Conservation (phyloP, 768 basidiomycete genomes). For the Hypholoma fasciculare region DNA sequence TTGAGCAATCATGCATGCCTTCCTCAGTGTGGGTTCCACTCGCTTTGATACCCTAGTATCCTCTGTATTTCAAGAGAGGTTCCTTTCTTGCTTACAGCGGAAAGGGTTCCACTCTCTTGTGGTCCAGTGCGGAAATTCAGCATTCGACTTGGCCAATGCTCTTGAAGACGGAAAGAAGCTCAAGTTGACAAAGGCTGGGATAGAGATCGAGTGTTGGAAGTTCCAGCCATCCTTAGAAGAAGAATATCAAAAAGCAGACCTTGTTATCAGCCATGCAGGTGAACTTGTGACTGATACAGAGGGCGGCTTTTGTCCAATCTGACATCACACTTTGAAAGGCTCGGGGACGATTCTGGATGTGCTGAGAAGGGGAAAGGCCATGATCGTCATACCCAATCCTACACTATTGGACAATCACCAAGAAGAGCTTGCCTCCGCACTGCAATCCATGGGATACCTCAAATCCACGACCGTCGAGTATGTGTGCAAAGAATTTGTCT, state of each 20-base stretch:
- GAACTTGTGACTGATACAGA: slow-evolving; percentile 19
- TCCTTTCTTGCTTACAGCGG: slow-evolving; percentile 51
- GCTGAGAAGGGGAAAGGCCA: slow-evolving; percentile 66
- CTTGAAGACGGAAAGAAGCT: slow-evolving; percentile 29
- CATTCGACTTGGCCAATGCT: slow-evolving; percentile 36
- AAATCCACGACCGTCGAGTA: slow-evolving; percentile 58
- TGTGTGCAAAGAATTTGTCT: slow-evolving; percentile 25
- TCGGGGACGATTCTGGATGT: slow-evolving; percentile 94
- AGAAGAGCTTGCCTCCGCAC: slow-evolving; percentile 75
- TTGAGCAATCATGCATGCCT: slow-evolving; percentile 41
- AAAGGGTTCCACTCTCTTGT: slow-evolving; percentile 62
- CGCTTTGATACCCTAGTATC: slow-evolving; percentile 77
- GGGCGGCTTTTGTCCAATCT: neutral
- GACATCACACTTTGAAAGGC: slow-evolving; percentile 44
- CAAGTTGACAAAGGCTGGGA: slow-evolving; percentile 32
- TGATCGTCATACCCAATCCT: slow-evolving; percentile 89
- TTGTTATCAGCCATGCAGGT: slow-evolving; percentile 96
- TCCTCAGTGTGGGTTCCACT: slow-evolving; percentile 92
- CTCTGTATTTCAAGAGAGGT: slow-evolving; percentile 52
- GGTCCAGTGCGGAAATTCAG: slow-evolving; percentile 80
- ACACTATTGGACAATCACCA: slow-evolving; percentile 94
- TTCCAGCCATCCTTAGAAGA: slow-evolving; percentile 74
- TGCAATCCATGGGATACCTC: slow-evolving; percentile 61
- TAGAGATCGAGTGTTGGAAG: slow-evolving; percentile 65
- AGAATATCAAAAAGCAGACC: slow-evolving; percentile 64